Evolutionary conservation across 2,329 filamentous ascomycete species (phyloP), one percentile per base, ranked within the genome.

Genomic region (Aspergillus luchuensis): DNA sequence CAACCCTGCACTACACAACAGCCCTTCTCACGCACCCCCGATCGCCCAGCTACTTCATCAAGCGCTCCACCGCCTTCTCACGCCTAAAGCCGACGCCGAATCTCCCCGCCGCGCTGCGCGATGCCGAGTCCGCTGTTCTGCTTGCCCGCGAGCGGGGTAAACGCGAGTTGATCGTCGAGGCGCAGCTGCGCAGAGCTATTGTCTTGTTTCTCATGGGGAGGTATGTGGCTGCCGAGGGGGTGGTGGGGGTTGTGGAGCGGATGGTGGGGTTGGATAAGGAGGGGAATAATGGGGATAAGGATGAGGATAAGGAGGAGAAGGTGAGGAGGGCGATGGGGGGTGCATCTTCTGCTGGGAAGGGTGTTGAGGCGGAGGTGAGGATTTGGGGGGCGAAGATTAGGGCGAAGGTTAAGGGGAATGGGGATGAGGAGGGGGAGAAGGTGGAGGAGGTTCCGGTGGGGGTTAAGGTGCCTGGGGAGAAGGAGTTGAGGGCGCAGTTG

Each of bases 121-220:
- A 93, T 75, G 87, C 89, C 39, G 86, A 92, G 63, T 81, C 83
- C 51, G 90, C 88, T 2, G 84, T 90, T 56, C 77, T 83, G 39
- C 78, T 83, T 4, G 89, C 88, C 2, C 80, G 79, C 25, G 82
- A 89, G 63, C 89, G 94, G 43, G 90, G 85, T 33, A 90, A 89
- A 69, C 87, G 90, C 54, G 87, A 91, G 65, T 83, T 90, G 30
- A 91, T 97, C 74, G 83, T 88, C 49, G 86, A 91, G n/a, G 89
- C 91, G 1, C 91, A 97, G 70, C 86, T 95, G 69, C 87, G 93
- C 67, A 87, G 94, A 39, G 90, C 87, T 5, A 86, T 96, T 11
- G 85, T 89, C 10, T 82, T 94, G 25, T 90, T 87, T 74, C 85
- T 88, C 52, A 80, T 92, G 43, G 86, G 85, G 36, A 83, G 86